Evolutionary conservation across 345 rosid species (phyloP).

Genomic region (Eucalyptus rudis): DNA sequence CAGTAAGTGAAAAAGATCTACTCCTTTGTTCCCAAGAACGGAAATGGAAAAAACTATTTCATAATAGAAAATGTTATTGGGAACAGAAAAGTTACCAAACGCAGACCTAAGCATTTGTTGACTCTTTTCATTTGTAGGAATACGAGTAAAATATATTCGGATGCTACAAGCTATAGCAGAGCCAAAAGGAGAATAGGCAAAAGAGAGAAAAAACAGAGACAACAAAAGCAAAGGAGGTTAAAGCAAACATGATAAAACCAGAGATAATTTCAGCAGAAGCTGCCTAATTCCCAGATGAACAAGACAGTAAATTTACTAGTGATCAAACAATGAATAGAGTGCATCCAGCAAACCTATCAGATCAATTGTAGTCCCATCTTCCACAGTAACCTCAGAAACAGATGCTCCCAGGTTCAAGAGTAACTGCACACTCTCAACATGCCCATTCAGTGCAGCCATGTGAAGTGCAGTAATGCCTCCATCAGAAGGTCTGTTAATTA

Average conservation of each 20-base stretch:
- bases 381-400: slow-evolving; percentile 56
- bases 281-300: not conserved
- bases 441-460: slow-evolving; percentile 91
- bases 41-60: too few relatives aligned
- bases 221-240: not conserved
- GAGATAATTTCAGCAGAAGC: not conserved
- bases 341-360: slow-evolving; percentile 50
- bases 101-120: not conserved
- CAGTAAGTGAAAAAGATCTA: too few relatives aligned
- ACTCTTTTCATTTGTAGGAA: not conserved
- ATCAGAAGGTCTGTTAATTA: slow-evolving; percentile 79
- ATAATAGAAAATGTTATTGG: too few relatives aligned
- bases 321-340: not conserved
- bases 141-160: not conserved
- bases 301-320: not conserved
- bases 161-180: not conserved
- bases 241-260: not conserved
- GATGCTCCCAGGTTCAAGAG: slow-evolving; percentile 91
- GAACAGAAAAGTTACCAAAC: too few relatives aligned
- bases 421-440: slow-evolving; percentile 66
- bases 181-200: not conserved
- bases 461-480: slow-evolving; percentile 94
- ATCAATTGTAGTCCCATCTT: slow-evolving; percentile 93
- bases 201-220: not conserved
- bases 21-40: too few relatives aligned